Percentiles rank a stretch among this genome's conserved stretches.
Evolutionary conservation across 805 yeast species (phyloP).

Genomic region (Saccharomycopsis capsularis): DNA sequence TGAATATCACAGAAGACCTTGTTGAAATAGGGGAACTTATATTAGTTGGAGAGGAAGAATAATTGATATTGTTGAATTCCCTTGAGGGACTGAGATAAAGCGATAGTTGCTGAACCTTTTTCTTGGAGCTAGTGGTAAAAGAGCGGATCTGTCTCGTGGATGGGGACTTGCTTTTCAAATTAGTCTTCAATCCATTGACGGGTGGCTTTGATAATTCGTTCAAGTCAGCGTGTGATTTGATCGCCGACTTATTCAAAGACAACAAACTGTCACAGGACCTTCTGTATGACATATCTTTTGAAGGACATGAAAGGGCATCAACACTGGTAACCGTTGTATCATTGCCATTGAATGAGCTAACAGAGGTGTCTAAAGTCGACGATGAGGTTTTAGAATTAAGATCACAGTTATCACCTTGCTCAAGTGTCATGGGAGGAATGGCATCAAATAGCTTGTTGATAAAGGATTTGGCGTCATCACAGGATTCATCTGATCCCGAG

Average conservation of each 20-base stretch:
- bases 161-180: conserved; percentile 4
- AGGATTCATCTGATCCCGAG: not conserved
- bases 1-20: conserved; percentile 11
- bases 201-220: too few species aligned
- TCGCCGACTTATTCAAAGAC: conserved; percentile 20
- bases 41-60: not conserved
- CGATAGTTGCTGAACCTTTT: conserved; percentile 17
- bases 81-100: conserved; percentile 11
- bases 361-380: not conserved
- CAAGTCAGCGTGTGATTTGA: conserved; percentile 1
- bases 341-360: not conserved
- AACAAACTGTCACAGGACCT: conserved; percentile 18
- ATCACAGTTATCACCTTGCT: too few species aligned
- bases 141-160: conserved; percentile 9
- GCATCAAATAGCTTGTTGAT: conserved; percentile 19
- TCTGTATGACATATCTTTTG: not conserved
- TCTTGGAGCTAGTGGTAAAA: conserved; percentile 7
- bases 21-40: conserved; percentile 11
- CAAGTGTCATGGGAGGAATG: conserved; percentile 13
- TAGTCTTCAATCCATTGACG: not conserved
- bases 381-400: not conserved
- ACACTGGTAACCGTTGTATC: not conserved
- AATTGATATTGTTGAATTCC: not conserved
- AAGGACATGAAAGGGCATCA: not conserved
- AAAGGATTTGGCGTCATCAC: conserved; percentile 3